phyloP scores from a whole-genome alignment of 768 basidiomycete genomes.

The Podaxis sp. region DNA sequence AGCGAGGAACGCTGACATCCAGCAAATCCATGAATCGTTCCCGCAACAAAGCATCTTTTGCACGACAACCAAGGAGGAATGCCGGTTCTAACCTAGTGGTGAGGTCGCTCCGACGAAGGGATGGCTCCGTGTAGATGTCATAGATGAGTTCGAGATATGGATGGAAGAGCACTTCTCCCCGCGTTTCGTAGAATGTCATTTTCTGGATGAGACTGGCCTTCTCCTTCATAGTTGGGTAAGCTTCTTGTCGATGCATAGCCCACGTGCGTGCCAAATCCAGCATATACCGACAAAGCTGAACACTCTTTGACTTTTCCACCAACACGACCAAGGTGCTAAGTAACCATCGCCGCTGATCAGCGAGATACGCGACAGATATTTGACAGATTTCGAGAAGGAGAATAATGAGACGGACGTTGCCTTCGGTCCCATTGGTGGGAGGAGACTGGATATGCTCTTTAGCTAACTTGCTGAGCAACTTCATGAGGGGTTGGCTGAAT shows the following conservation, averaged over 20 bases:
- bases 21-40: slow-evolving; percentile 88
- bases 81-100: slow-evolving; percentile 91
- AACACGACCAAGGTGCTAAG: slow-evolving; percentile 76
- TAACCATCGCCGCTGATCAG: slow-evolving; percentile 83
- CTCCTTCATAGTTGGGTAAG: slow-evolving; percentile 92
- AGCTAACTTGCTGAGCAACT: slow-evolving; percentile 78
- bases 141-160: slow-evolving; percentile 88
- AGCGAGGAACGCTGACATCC: slow-evolving; percentile 84
- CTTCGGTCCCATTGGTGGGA: slow-evolving; percentile 52
- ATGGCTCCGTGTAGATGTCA: slow-evolving; percentile 90
- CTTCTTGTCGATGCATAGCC: slow-evolving; percentile 84
- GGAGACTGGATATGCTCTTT: slow-evolving; percentile 81
- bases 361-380: slow-evolving; percentile 73
- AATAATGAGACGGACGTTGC: slow-evolving; percentile 62
- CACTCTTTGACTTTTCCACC: slow-evolving; percentile 87
- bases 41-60: slow-evolving; percentile 74
- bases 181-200: slow-evolving; percentile 81
- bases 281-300: slow-evolving; percentile 76
- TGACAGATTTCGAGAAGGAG: slow-evolving; percentile 89
- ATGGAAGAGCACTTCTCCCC: slow-evolving; percentile 76
- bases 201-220: slow-evolving; percentile 87
- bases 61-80: slow-evolving; percentile 89
- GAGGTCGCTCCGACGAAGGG: slow-evolving; percentile 85
- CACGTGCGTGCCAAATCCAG: slow-evolving; percentile 86
- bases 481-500: slow-evolving; percentile 75